Evolutionary conservation across 2,329 filamentous ascomycete species (phyloP), one percentile per base, ranked within the genome.

Genomic region (Rhynchosporium agropyri): DNA sequence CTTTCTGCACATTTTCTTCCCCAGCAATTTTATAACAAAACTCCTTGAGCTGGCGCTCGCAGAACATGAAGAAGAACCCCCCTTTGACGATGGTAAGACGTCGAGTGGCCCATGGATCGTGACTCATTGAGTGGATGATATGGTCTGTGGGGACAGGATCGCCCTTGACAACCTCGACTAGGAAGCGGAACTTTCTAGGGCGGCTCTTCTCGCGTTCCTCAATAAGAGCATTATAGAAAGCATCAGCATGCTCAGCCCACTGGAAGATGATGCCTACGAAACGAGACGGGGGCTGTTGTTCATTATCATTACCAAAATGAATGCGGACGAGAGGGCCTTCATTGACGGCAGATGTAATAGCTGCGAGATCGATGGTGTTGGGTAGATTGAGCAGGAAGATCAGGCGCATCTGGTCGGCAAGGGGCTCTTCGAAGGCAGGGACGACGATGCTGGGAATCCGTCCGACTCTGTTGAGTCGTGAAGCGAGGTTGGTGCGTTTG

Each of bases 71-170:
- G 64, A 74, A 74, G 65, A 74, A 72, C 5, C 62, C 64, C 8
- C 65, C 70, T 51, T 73, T 73, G 60, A 74, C 72, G 9, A 74
- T 66, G 0, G 72, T 73, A 3, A 74, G 61, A 13, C 72, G 70
- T 0, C 72, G 71, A 3, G 61, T 71, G n/a, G 72, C 70, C 46
- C 58, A 68, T 0, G 60, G 66, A 8, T 68, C 67, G 4, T 62
- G 29, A 0, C 56, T 57, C 72, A 74, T 74, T 2, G 68, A 58
- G 28, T 59, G 60, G 31, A 74, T 67, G 29, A 55, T 63, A 0
- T 71, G 67, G 28, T 72, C 68, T 1, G 61, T 60, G 1, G 67
- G 65, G 45, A 68, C 67, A 2, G 67, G 55, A 6, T 71, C 71
- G 1, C 71, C 71, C 13, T 65, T 61, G 26, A 64, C 67, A 20